These are phyloP conservation scores for Colletotrichum cordylinicola DNA, from an alignment of 2,329 filamentous ascomycete species.

Conservation along the genomic window DNA sequence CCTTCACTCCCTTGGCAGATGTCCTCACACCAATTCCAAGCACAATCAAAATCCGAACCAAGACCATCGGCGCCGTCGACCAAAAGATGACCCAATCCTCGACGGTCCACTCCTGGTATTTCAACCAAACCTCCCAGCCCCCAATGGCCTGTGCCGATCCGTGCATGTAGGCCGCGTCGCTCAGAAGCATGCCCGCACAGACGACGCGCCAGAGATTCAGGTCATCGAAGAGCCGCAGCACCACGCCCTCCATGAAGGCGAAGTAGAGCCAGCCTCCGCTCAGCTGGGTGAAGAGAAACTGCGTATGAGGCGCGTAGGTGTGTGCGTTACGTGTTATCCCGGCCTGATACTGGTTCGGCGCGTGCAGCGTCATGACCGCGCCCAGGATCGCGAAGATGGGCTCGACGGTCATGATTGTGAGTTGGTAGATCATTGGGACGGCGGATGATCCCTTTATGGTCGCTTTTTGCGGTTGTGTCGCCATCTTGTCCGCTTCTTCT, in stretches of 20 bases:
- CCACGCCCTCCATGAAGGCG: slow-evolving; percentile 41
- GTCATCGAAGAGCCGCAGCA: slow-evolving; percentile 38
- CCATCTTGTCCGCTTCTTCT: not conserved
- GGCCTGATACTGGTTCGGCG: slow-evolving; percentile 31
- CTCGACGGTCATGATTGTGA: slow-evolving; percentile 38
- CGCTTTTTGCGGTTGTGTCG: not conserved
- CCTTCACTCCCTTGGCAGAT: not conserved
- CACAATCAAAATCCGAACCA: slow-evolving; percentile 33
- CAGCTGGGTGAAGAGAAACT: slow-evolving; percentile 36
- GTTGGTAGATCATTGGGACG: slow-evolving; percentile 35
- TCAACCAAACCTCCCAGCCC: slow-evolving; percentile 32
- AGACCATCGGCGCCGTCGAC: slow-evolving; percentile 31
- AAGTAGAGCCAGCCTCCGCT: slow-evolving; percentile 38
- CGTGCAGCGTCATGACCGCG: slow-evolving; percentile 31
- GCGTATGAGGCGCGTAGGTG: slow-evolving; percentile 23
- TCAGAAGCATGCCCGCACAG: slow-evolving; percentile 41
- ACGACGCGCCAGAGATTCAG: slow-evolving; percentile 38
- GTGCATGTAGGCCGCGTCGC: slow-evolving; percentile 34
- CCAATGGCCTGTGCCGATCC: slow-evolving; percentile 38
- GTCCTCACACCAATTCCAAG: slow-evolving; percentile 31
- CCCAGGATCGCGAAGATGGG: slow-evolving; percentile 38
- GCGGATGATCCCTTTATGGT: slow-evolving; percentile 23
- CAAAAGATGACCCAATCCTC: slow-evolving; percentile 33
- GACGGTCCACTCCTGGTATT: slow-evolving; percentile 30
- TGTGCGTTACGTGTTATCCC: slow-evolving; percentile 32